phyloP scores from a whole-genome alignment of 2,329 filamentous ascomycete genomes.

The Aspergillus fumigatus region DNA sequence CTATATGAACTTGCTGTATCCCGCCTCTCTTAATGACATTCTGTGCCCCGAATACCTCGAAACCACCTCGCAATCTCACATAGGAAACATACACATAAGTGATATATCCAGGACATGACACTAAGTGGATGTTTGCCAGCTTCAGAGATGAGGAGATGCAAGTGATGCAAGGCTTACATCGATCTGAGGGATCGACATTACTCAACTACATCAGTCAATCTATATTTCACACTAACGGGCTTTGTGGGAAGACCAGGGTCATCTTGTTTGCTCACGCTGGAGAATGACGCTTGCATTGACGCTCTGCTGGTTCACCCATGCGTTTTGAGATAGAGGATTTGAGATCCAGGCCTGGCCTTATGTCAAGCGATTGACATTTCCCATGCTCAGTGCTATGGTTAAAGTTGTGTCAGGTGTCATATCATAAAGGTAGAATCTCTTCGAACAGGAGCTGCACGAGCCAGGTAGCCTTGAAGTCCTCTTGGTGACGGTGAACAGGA shows the following conservation, averaged over 20 bases:
- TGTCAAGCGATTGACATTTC: background rate
- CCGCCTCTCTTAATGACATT: too few relatives aligned
- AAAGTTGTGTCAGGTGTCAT: background rate
- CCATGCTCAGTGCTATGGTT: background rate
- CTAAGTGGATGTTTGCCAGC: background rate
- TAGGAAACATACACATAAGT: background rate
- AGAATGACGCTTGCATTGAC: background rate
- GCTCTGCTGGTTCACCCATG: background rate
- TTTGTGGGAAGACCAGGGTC: background rate
- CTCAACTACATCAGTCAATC: background rate
- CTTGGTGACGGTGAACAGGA: too few relatives aligned
- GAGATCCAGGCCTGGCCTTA: background rate
- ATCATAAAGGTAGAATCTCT: background rate
- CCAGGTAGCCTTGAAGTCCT: too few relatives aligned
- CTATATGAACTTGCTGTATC: background rate
- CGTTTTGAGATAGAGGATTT: background rate
- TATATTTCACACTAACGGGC: background rate
- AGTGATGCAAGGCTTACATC: background rate
- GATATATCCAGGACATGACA: background rate
- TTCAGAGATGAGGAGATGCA: background rate
- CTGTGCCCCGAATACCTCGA: too few relatives aligned
- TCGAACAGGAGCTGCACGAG: too few relatives aligned
- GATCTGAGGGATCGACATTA: background rate
- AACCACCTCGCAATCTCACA: background rate
- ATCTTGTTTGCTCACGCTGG: background rate